Conservation (phyloP, 2,329 filamentous ascomycete species). For the Aspergillus sp. region DNA sequence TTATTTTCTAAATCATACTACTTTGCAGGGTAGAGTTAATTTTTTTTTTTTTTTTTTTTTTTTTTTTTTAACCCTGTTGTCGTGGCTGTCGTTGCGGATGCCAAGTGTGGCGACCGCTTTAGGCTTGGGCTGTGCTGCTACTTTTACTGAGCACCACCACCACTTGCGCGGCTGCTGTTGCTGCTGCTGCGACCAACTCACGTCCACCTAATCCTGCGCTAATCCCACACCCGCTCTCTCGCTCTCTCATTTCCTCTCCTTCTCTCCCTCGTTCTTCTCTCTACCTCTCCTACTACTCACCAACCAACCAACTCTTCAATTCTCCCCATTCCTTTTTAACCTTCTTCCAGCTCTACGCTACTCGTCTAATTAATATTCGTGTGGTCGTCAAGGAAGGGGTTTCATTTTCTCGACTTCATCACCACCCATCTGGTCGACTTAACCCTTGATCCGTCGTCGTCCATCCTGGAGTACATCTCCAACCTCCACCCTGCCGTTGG, state of each 20-base stretch:
- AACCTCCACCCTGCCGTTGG: conserved; percentile 13
- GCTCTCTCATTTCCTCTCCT: conserved; percentile 1
- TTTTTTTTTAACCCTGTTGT: conserved; percentile 3
- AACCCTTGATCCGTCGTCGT: background rate
- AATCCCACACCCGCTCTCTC: conserved; percentile 1
- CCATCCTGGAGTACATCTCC: background rate
- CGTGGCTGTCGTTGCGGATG: conserved; percentile 10
- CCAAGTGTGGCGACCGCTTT: conserved; percentile 19
- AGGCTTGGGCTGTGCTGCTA: conserved; percentile 19
- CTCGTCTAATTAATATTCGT: no score
- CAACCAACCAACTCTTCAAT: no score
- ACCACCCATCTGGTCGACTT: background rate
- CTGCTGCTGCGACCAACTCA: conserved; percentile 3
- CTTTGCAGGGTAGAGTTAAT: no score
- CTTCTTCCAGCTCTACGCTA: background rate
- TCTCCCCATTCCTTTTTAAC: background rate
- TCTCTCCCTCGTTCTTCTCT: background rate
- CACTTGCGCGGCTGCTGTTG: background rate
- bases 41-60: conserved; percentile 7
- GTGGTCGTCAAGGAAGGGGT: no score
- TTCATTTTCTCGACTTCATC: background rate
- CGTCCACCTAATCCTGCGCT: conserved; percentile 2
- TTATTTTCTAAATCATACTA: no score
- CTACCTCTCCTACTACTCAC: conserved; percentile 2
- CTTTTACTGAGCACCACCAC: no score